Base-by-base conservation (phyloP, 2,329 filamentous ascomycete species). In the Beauveria bassiana region DNA sequence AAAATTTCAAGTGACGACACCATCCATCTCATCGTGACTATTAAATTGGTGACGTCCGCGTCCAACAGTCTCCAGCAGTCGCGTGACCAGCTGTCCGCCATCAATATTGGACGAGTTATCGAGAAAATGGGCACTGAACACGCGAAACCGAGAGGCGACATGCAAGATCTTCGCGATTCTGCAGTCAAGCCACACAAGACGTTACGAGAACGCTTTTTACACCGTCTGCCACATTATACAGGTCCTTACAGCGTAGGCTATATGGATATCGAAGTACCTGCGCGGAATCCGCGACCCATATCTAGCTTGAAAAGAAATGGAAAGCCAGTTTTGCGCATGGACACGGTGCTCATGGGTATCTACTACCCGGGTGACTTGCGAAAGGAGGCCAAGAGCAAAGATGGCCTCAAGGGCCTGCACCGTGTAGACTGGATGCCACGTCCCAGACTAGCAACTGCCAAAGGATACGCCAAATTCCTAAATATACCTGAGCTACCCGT, bases 221-320 rank as follows among this genome's bases (percentile, higher is more conserved):
- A 78, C 67, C 67, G 72, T 3, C 82, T 90, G 56, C 86, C 87
- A 3, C 69, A 78, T 16, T 87, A 88, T 68, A 79, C 81, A 1
- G 87, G 87, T 0, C 84, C 84, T 0, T 88, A 89, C 70, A 80
- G 81, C 64, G 87, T 91, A 46, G 87, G 87, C 28, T 88, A 84
- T 14, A 79, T 88, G 70, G 86, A 89, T 66, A 77, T 87, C 61
- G 86, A 89, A 70, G 79, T 88, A 31, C 85, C 86, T 5, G 80
- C 79, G 18, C 69, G 74, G 14, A 62, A 73, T 1, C 75, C 76
- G 14, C 71, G 74, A 24, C 69, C 70, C 12, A 73, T 79, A 59
- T 79, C 74, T 16, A 68, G 70, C 63, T 74, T 78, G 62, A 75
- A 74, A 63, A 70, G 76, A 49, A 69, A 76, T 53, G 69, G 72